A percentile compares a stretch with the other conserved stretches of the same genome.
phyloP scores from a whole-genome alignment of 2,329 filamentous ascomycete genomes.

The Calonectria leucothoes region DNA sequence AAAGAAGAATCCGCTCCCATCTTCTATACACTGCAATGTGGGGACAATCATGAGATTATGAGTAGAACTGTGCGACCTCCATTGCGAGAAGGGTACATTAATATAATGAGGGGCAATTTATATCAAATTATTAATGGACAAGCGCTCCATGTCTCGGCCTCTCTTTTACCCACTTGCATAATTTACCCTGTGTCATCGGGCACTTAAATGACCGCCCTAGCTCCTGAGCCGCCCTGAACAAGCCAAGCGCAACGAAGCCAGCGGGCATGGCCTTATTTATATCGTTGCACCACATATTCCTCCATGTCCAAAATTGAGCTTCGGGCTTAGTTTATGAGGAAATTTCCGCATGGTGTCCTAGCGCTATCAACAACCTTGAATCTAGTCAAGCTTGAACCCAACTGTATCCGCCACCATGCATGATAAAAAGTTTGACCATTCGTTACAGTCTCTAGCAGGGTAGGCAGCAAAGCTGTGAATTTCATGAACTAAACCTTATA shows the following conservation, averaged over 20 bases:
- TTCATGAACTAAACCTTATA: too few relatives aligned
- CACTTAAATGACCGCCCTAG: neutral
- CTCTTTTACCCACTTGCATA: neutral
- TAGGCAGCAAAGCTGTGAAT: too few relatives aligned
- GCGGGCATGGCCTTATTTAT: neutral
- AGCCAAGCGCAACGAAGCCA: neutral
- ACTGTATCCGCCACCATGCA: slow-evolving; percentile 76
- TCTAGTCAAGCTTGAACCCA: slow-evolving; percentile 69
- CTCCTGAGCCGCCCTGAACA: neutral
- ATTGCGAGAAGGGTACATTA: neutral
- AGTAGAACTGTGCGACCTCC: too few relatives aligned
- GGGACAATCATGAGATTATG: too few relatives aligned
- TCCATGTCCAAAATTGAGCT: neutral
- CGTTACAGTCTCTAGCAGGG: too few relatives aligned
- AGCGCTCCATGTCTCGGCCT: neutral
- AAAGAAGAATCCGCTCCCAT: too few relatives aligned
- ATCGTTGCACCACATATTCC: neutral
- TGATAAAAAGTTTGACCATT: too few relatives aligned
- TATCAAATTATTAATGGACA: neutral
- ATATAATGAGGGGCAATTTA: neutral
- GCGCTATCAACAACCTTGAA: slow-evolving; percentile 77
- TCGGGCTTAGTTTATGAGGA: slow-evolving; percentile 63
- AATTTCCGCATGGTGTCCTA: slow-evolving; percentile 66
- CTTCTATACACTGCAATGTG: too few relatives aligned
- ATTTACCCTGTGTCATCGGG: neutral